Conservation (phyloP, 331 rosid genomes). For the Stylosanthes scabra region DNA sequence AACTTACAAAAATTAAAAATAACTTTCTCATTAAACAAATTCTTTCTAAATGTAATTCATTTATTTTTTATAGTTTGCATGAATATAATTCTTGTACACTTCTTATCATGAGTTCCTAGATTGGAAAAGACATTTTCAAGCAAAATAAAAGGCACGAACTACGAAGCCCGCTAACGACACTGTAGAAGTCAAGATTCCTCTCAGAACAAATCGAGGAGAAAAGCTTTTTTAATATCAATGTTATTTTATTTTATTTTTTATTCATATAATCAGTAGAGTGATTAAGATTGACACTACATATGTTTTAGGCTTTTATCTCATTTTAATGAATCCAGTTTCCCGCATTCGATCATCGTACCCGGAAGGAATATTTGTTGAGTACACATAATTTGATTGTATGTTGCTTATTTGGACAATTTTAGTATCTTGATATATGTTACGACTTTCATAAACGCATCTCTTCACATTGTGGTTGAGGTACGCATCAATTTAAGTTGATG, state of each 20-base stretch:
- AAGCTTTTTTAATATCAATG: not conserved
- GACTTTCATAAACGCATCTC: too few species aligned
- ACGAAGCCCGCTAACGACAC: constrained; percentile 35
- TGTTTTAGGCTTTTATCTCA: not conserved
- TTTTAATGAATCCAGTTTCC: not conserved
- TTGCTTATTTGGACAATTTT: not conserved
- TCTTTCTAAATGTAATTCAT: too few species aligned
- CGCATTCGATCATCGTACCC: not conserved
- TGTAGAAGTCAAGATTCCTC: constrained; percentile 10
- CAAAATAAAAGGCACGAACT: constrained; percentile 35
- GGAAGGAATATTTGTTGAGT: not conserved
- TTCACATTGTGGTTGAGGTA: too few species aligned
- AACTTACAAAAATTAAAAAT: too few species aligned
- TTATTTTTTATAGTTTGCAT: too few species aligned
- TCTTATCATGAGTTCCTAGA: not conserved
- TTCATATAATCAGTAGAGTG: not conserved
- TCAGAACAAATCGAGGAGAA: constrained; percentile 26
- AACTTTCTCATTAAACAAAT: too few species aligned
- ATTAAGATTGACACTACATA: not conserved
- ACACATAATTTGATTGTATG: not conserved
- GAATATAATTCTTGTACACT: too few species aligned
- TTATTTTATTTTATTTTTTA: not conserved
- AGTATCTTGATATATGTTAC: not conserved
- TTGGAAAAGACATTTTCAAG: not conserved
- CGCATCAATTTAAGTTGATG: too few species aligned